Percentiles rank a stretch among this genome's conserved stretches.
Conservation (phyloP, 176 grass and related monocot species). For the Rhynchospora tenuis region DNA sequence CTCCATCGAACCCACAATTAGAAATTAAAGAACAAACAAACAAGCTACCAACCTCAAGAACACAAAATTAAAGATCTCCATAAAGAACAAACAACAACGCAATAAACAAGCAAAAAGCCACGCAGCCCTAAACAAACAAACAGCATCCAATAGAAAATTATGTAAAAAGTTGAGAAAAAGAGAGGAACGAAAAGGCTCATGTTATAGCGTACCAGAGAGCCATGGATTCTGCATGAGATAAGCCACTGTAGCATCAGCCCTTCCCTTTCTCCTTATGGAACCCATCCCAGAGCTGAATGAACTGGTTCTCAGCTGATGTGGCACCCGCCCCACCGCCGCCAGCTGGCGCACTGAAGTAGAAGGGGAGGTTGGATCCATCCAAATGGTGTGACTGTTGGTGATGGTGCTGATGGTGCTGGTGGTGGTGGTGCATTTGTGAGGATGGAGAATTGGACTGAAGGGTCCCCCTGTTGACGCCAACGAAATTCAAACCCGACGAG, state of each 20-base stretch:
- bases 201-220: not conserved
- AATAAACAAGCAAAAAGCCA: slow-evolving; percentile 24
- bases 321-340: slow-evolving; percentile 24
- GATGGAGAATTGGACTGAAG: slow-evolving; percentile 97
- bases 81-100: slow-evolving; percentile 16
- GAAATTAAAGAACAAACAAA: slow-evolving; percentile 16
- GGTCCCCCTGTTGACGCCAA: slow-evolving; percentile 88
- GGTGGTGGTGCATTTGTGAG: slow-evolving; percentile 37
- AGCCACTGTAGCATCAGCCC: slow-evolving; percentile 33
- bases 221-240: slow-evolving; percentile 5
- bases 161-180: not conserved
- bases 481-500: slow-evolving; percentile 45
- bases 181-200: not conserved
- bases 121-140: slow-evolving; percentile 2
- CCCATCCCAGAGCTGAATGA: slow-evolving; percentile 63
- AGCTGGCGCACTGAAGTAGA: slow-evolving; percentile 36
- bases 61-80: slow-evolving; percentile 7
- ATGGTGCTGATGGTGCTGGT: slow-evolving; percentile 31
- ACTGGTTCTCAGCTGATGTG: slow-evolving; percentile 34
- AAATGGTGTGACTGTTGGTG: slow-evolving; percentile 47
- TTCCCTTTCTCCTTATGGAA: slow-evolving; percentile 73
- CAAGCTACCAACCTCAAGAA: slow-evolving; percentile 23
- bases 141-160: slow-evolving; percentile 13
- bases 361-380: slow-evolving; percentile 53
- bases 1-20: slow-evolving; percentile 11